Evolutionary conservation across 2,329 filamentous ascomycete genomes (phyloP), one percentile per base, ranked within the genome.

Genomic region (Colletotrichum sidae): DNA sequence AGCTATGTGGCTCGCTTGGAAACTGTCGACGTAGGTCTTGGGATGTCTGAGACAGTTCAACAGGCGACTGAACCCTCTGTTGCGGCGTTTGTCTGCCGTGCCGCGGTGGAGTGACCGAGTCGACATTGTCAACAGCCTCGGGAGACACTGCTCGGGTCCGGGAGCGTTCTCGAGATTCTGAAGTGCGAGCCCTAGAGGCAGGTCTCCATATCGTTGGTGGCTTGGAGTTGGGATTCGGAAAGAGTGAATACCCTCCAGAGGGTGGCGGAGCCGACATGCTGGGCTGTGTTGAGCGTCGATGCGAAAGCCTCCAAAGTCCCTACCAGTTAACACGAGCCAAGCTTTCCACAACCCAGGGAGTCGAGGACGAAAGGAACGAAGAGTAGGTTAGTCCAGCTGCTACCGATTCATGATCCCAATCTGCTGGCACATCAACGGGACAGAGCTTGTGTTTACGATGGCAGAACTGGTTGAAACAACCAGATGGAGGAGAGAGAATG

Each of bases 221-320:
- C 64, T 79, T 78, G 49, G 73, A 71, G 69, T 75, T 82, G 25
- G 84, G 80, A 69, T 79, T 87, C 35, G 86, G 85, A 70, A 88
- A 88, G 66, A 88, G 81, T 65, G 86, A 88, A 74, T 88, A 86
- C 65, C 83, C 82, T 73, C 81, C 83, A 25, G 79, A 73, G 60
- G 75, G 72, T 49, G 72, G 71, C 54, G 74, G 71, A 54, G 78
- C 72, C 38, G 80, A 78, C 81, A 83, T 83, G 63, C 25, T 67
- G 68, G 34, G 55, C 59, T 49, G 49, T 59, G 55, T 44, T 60
- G 58, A 10, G 41, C 44, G 47, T 55, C 45, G 51, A 56, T 38
- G 52, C 46, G 53, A 58, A 49, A 37, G 39, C 57, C 25, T 25
- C 53, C 52, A n/a, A 8, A 38, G 25, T 60, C 41, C 15, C 53